phyloP scores from a whole-genome alignment of 306 rosid species.

The Castanopsis chinensis region DNA sequence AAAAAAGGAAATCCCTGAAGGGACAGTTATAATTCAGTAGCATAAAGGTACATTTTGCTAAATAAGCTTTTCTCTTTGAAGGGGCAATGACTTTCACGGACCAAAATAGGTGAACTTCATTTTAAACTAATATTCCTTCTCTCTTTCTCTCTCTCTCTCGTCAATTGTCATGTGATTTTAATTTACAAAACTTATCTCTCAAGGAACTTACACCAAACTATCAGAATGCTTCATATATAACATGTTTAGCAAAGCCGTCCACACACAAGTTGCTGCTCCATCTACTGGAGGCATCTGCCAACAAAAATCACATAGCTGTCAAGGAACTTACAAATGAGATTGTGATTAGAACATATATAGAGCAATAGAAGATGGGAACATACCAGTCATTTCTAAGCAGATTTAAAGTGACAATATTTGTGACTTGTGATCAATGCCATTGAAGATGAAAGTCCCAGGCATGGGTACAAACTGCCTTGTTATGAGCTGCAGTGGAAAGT shows the following conservation, averaged over 20 bases:
- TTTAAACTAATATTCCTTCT: not conserved
- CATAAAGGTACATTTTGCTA: too few species aligned
- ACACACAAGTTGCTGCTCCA: not conserved
- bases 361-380: not conserved
- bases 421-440: constrained; percentile 93
- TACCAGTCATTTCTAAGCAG: constrained; percentile 15
- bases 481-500: constrained; percentile 57
- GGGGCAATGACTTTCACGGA: not conserved
- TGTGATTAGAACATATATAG: not conserved
- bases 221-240: not conserved
- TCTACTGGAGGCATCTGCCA: constrained; percentile 25
- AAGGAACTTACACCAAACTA: not conserved
- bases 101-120: not conserved
- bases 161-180: not conserved
- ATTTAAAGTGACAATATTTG: constrained; percentile 67
- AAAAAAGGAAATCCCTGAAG: too few species aligned
- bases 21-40: too few species aligned
- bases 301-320: constrained; percentile 4
- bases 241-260: not conserved
- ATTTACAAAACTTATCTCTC: constrained; percentile 1
- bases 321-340: constrained; percentile 5
- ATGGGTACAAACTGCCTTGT: constrained; percentile 94
- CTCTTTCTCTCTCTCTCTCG: not conserved
- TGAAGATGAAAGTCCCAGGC: constrained; percentile 85
- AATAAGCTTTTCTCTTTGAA: not conserved